A percentile compares a stretch with the other conserved stretches of the same genome.
Evolutionary conservation across 352 stramenopile genomes (phyloP).

Genomic region (Thalassiosira ordinaria): DNA sequence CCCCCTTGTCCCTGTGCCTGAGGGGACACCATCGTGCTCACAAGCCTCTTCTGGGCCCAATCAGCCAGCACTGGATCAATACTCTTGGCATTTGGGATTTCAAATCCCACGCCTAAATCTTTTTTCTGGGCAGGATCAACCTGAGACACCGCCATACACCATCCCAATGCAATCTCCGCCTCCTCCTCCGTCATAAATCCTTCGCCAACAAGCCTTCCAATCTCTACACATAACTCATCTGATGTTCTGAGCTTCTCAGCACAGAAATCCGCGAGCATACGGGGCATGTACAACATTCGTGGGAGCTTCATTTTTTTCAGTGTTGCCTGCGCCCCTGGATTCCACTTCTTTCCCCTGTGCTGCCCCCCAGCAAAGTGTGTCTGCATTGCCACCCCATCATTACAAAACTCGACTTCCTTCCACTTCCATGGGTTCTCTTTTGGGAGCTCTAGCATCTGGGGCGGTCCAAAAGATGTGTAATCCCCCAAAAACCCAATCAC

Average conservation of each 20-base stretch:
- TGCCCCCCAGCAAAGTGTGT: background rate
- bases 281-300: background rate
- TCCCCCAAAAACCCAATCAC: background rate
- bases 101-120: background rate
- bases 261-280: background rate
- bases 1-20: no score
- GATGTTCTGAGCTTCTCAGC: background rate
- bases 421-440: background rate
- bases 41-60: background rate
- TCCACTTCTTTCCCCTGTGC: background rate
- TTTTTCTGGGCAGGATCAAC: background rate
- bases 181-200: background rate
- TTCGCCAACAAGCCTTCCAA: background rate
- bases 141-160: background rate
- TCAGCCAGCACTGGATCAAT: background rate
- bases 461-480: background rate
- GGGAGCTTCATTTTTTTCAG: background rate
- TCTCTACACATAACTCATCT: background rate
- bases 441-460: background rate
- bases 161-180: background rate
- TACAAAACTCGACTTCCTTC: background rate
- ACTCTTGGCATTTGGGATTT: background rate
- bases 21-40: background rate
- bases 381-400: background rate
- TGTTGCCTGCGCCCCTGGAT: background rate